These are phyloP conservation scores for Myrica gale DNA, from an alignment of 306 rosid genomes.

Conservation along the genomic window DNA sequence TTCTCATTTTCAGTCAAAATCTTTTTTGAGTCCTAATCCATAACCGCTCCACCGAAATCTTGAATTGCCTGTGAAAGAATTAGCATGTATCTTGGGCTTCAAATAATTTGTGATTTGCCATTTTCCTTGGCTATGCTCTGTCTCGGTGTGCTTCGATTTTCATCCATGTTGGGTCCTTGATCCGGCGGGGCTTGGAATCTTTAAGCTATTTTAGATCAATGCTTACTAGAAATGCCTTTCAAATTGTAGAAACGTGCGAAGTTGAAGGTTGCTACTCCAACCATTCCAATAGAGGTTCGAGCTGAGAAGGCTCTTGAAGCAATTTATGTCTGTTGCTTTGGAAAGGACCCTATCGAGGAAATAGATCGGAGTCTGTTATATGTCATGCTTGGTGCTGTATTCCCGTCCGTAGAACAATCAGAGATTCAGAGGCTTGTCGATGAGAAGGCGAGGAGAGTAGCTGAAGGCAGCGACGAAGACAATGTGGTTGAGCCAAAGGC, in stretches of 20 bases:
- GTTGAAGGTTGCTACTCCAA: conserved; percentile 44
- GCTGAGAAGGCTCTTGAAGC: conserved; percentile 85
- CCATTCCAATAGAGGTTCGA: conserved; percentile 71
- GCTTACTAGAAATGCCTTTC: conserved; percentile 16
- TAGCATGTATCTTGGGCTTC: background rate
- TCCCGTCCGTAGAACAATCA: conserved; percentile 51
- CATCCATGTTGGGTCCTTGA: conserved; percentile 3
- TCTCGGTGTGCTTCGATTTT: background rate
- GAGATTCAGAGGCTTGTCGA: conserved; percentile 60
- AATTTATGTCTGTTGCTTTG: conserved; percentile 73
- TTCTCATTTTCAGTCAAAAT: background rate
- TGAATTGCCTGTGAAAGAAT: conserved; percentile 26
- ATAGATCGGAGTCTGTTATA: conserved; percentile 59
- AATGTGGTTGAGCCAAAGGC: conserved; percentile 47
- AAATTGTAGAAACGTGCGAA: conserved; percentile 65
- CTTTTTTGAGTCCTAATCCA: conserved; percentile 1
- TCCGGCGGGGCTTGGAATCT: background rate
- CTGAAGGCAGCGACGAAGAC: conserved; percentile 48
- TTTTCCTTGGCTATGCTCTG: background rate
- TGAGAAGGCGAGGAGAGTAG: conserved; percentile 58
- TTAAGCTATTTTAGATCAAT: background rate
- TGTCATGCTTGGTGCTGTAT: conserved; percentile 60
- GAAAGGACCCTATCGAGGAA: conserved; percentile 56
- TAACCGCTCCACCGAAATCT: conserved; percentile 3
- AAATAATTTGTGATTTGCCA: too few relatives aligned